Base-by-base conservation (phyloP, 2,329 filamentous ascomycete genomes). In the Epichloe glyceriae region DNA sequence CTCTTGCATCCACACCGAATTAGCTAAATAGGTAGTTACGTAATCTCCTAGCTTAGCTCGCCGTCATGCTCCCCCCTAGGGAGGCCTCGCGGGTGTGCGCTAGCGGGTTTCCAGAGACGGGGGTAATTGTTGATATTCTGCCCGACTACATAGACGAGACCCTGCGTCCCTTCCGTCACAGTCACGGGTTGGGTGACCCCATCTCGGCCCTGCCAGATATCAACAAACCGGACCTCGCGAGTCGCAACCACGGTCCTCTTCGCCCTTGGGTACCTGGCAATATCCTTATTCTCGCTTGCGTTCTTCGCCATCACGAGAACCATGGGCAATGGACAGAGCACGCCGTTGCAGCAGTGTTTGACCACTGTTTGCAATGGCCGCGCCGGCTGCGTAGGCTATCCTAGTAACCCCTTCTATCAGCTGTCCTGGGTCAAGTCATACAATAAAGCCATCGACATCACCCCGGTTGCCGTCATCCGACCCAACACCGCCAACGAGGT, bases 401-500 rank as follows among this genome's bases (percentile, higher is more conserved):
- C 74, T 0, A 59, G 57, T 46, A 62, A 67, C 39, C 64, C 65
- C 0, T 58, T 74, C 5, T 79, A 74, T 61, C 67, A 76, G 57
- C 40, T 64, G 2, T 56, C 60, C 7, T 79, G 76, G 76, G 74
- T 73, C 37, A 71, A 70, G 56, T 67, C 71, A 1, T 79, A 74
- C 63, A 80, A 80, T 52, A 69, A 78, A 51, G 74, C 73, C 38
- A 60, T 73, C 17, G 60, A 64, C 2, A 69, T 78, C 22, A 72
- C 64, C 5, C 81, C 80, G 0, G 64, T 70, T 8, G 79, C 77
- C 11, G 76, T 84, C 17, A 71, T 80, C 3, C 68, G 77, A 7
- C 80, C 80, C 0, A 63, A 67, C 5, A 76, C 66, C 0, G 67
- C 72, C 11, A 62, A 74, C 20, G 76, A 83, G 50, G 73, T 84